Evolutionary conservation across 83 land plant genomes (phyloP).

Genomic region (Picea engelmannii): DNA sequence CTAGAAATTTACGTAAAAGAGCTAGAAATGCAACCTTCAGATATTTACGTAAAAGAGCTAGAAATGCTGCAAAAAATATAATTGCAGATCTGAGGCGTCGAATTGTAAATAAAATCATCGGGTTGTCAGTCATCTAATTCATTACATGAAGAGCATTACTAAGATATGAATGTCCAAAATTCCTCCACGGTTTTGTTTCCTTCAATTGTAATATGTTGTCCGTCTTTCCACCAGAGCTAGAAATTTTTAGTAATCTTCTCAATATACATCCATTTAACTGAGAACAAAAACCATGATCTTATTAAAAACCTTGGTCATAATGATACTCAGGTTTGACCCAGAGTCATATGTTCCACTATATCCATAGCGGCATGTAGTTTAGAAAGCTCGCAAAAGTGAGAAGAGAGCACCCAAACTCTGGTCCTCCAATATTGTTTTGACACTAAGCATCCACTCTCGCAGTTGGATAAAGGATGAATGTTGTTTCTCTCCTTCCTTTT

Average conservation of each 20-base stretch:
- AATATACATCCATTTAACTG: conserved; percentile 77
- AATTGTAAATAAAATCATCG: conserved; percentile 80
- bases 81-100: conserved; percentile 71
- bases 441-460: no score
- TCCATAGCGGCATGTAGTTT: conserved; percentile 39
- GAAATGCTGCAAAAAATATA: conserved; percentile 73
- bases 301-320: conserved; percentile 85
- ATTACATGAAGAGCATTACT: conserved; percentile 79
- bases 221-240: conserved; percentile 54
- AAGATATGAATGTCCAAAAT: conserved; percentile 55
- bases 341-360: conserved; percentile 67
- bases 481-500: no score
- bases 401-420: no score
- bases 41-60: conserved; percentile 70
- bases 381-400: no score
- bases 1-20: no score
- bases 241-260: conserved; percentile 49
- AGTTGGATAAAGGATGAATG: no score
- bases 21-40: conserved; percentile 86
- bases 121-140: conserved; percentile 88
- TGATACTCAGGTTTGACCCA: conserved; percentile 46
- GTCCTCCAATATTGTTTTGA: no score
- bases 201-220: conserved; percentile 35
- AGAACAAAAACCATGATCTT: conserved; percentile 83
- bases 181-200: conserved; percentile 69